phyloP scores from a whole-genome alignment of 768 basidiomycete genomes.

The Mrakia frigida region DNA sequence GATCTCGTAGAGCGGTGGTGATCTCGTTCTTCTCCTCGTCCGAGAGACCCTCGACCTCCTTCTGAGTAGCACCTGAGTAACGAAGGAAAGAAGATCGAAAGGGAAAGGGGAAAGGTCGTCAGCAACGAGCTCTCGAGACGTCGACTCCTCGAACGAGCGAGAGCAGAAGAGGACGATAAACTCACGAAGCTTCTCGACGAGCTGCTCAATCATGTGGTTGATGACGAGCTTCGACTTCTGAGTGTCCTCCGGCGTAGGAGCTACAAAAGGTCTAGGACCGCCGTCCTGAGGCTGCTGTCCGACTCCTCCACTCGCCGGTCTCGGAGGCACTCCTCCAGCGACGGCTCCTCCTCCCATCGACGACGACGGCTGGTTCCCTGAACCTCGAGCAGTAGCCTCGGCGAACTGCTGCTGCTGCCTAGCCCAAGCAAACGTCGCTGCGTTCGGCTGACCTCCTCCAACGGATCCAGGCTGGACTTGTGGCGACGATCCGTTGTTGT shows the following conservation, averaged over 20 bases:
- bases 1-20: neutral
- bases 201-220: neutral
- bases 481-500: neutral
- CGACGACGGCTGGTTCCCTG: slow-evolving; percentile 1
- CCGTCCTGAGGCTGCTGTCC: neutral
- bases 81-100: neutral
- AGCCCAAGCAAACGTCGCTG: slow-evolving; percentile 23
- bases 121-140: neutral
- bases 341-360: neutral
- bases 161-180: neutral
- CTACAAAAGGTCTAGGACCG: neutral
- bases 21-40: slow-evolving; percentile 28
- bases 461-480: neutral
- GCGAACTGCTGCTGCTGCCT: slow-evolving; percentile 28
- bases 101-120: neutral
- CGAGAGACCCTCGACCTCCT: slow-evolving; percentile 24
- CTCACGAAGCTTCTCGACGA: slow-evolving; percentile 1
- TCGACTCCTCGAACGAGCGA: neutral
- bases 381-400: neutral
- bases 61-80: slow-evolving; percentile 1
- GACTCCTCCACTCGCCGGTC: neutral
- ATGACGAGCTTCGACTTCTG: neutral
- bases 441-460: slow-evolving; percentile 10
- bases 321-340: neutral
- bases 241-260: neutral